Base-by-base conservation (phyloP, 768 basidiomycete species). In the Coprinellus micaceus region DNA sequence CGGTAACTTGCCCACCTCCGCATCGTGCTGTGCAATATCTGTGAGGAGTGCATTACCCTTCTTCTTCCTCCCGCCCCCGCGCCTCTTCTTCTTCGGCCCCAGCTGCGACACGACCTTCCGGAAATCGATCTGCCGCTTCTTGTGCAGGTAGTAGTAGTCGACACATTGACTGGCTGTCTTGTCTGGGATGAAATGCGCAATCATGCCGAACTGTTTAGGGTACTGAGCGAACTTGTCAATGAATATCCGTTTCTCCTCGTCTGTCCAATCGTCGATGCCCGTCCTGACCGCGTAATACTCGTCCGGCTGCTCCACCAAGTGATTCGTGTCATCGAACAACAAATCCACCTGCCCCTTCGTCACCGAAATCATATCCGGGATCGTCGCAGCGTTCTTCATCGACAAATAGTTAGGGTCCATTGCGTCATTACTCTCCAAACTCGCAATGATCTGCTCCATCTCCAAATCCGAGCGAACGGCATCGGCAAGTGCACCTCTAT, bases 391-490 rank as follows among this genome's bases (percentile, higher is more conserved):
- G 60, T 97, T 97, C 59, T 83, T 80, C 53, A 85, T 75, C 3
- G 93, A 90, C n/a, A 97, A 84, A 59, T 90, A 83, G 60, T 83
- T 89, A 0, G 95, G 92, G 70, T 98, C 94, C n/a, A 88, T 91
- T 28, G 91, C 84, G 58, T 96, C 94, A 60, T 96, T 93, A 62
- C 88, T 89, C 24, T 92, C 94, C 39, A 97, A 75, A 64, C 88
- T 91, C n/a, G 92, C 92, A 56, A 98, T 89, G 66, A 98, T 94
- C 71, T 94, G 93, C 65, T 97, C 91, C 85, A 97, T 94, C 75
- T 98, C 96, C 55, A 96, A 80, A 70, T 98, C 95, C 17, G 94
- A 94, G 3, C 93, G 87, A 15, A 94, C 94, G 13, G 91, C 86
- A 69, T 97, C 95, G 25, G 91, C 91, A 59, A 91, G 74, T 0